Base-by-base conservation (phyloP, 164 flowering plant genomes). In the Platanus orientalis region DNA sequence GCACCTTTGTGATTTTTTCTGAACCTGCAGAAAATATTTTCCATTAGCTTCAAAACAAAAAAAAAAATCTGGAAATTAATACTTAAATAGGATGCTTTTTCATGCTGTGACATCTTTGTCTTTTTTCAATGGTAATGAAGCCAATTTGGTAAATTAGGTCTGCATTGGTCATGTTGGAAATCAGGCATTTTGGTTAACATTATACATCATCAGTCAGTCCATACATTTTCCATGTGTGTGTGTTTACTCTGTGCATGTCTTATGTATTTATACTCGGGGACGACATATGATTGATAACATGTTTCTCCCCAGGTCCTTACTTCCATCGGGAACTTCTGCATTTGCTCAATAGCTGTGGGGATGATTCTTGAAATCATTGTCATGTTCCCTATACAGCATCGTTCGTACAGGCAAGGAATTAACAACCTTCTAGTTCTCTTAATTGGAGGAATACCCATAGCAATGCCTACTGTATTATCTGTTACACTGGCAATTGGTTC, bases 401-500 rank as follows among this genome's bases (percentile, higher is more conserved):
- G 91, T 1, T 66, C 88, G 36, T 89, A 89, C 69, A 76, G 96
- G 57, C 75, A 64, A 32, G 96, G 96, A 65, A 81, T 89, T 69
- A 79, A 89, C 75, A 87, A 87, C 76, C 90, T 89, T 69, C 96
- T 89, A 69, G 96, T 89, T 57, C 87, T 89, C 54, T 74, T 89
- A 61, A 89, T 89, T 55, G 96, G 96, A 61, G 96, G 93, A 78
- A 87, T 89, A 40, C 96, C 96, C 21, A 89, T 89, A 57, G 96
- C 96, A 29, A 86, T 89, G 96, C 96, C 96, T 60, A 89, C 92
- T 36, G 96, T 89, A 17, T 76, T 89, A 61, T 89, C 96, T 64
- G 96, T 87, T 26, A 87, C 96, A 58, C 89, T 89, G 67, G 96
- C 96, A 19, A 87, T 89, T 73, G 96, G 96, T 68, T 89, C 93